A percentile compares a stretch with the other conserved stretches of the same genome.
Evolutionary conservation across 768 basidiomycete species (phyloP).

Genomic region (Pisolithus marmoratus): DNA sequence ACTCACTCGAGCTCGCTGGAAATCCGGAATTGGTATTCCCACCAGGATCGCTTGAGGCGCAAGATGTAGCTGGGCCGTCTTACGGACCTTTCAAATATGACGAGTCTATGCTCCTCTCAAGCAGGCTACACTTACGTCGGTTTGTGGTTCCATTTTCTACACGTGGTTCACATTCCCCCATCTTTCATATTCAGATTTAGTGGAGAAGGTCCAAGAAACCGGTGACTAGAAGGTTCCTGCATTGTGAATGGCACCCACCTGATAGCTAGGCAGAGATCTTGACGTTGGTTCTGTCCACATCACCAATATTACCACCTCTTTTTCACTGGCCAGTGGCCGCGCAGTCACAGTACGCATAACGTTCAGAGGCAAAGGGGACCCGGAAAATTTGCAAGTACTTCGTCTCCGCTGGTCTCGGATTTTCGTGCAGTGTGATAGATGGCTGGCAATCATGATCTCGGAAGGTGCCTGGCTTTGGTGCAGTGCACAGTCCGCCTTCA

Average conservation of each 20-base stretch:
- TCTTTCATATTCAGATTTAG: slow-evolving; percentile 21
- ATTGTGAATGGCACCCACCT: background rate
- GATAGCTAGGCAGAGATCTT: slow-evolving; percentile 37
- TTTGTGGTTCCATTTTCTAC: slow-evolving; percentile 30
- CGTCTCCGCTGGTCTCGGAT: background rate
- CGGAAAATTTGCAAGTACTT: slow-evolving; percentile 59
- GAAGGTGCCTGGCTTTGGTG: slow-evolving; percentile 73
- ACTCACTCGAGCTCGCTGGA: slow-evolving; percentile 36
- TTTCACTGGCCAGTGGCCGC: slow-evolving; percentile 33
- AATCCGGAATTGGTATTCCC: slow-evolving; percentile 12
- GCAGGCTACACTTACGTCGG: slow-evolving; percentile 35
- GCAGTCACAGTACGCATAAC: slow-evolving; percentile 50
- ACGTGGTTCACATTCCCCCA: background rate
- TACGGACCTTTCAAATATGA: slow-evolving; percentile 81
- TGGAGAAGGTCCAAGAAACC: slow-evolving; percentile 61
- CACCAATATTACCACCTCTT: slow-evolving; percentile 67
- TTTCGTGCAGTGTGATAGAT: slow-evolving; percentile 1
- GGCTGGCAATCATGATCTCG: slow-evolving; percentile 56
- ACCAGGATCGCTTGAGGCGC: slow-evolving; percentile 10
- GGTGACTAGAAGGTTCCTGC: slow-evolving; percentile 36
- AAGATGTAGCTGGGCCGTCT: slow-evolving; percentile 13
- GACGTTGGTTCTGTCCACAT: slow-evolving; percentile 55
- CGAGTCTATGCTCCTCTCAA: slow-evolving; percentile 51
- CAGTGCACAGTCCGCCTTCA: slow-evolving; percentile 74
- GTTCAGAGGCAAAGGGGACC: slow-evolving; percentile 67